Evolutionary conservation across 768 basidiomycete genomes (phyloP).

Genomic region (Heimioporus sp.): DNA sequence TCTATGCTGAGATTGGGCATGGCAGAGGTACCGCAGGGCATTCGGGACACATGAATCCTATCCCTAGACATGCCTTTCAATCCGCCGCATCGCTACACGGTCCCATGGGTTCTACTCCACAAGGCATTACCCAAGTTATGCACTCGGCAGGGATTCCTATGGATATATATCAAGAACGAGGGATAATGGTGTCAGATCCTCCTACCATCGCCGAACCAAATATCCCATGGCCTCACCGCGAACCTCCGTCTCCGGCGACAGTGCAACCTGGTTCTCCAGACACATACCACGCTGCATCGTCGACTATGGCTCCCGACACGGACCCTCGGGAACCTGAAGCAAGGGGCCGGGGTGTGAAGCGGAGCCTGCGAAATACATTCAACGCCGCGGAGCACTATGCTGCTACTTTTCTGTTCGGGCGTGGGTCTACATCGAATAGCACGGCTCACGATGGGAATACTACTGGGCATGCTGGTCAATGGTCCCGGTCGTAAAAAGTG

Average conservation of each 20-base stretch:
- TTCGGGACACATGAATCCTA: conserved; percentile 13
- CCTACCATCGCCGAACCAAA: conserved; percentile 13
- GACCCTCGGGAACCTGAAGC: conserved; percentile 38
- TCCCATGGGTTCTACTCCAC: conserved; percentile 18
- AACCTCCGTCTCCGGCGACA: conserved; percentile 36
- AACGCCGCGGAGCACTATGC: conserved; percentile 71
- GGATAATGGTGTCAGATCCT: conserved; percentile 8
- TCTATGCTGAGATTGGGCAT: conserved; percentile 76
- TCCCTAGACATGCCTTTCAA: conserved; percentile 25
- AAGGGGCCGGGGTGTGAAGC: conserved; percentile 60
- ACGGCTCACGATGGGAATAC: conserved; percentile 20
- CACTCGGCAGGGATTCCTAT: conserved; percentile 30
- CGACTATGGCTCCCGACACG: conserved; percentile 28
- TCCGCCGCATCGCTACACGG: conserved; percentile 21
- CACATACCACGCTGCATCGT: conserved; percentile 40
- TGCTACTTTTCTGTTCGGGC: conserved; percentile 63
- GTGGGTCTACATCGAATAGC: conserved; percentile 33
- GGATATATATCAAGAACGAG: conserved; percentile 20
- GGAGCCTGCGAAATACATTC: conserved; percentile 64
- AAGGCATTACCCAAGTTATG: conserved; percentile 36
- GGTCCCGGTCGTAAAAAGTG: conserved; percentile 21
- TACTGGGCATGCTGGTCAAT: conserved; percentile 23
- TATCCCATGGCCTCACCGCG: conserved; percentile 45
- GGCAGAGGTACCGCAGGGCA: conserved; percentile 49
- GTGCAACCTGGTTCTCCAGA: conserved; percentile 37